Evolutionary conservation across 148 eudicot species (phyloP), one percentile per base, ranked within the genome.

Genomic region (Nepenthes gracilis): DNA sequence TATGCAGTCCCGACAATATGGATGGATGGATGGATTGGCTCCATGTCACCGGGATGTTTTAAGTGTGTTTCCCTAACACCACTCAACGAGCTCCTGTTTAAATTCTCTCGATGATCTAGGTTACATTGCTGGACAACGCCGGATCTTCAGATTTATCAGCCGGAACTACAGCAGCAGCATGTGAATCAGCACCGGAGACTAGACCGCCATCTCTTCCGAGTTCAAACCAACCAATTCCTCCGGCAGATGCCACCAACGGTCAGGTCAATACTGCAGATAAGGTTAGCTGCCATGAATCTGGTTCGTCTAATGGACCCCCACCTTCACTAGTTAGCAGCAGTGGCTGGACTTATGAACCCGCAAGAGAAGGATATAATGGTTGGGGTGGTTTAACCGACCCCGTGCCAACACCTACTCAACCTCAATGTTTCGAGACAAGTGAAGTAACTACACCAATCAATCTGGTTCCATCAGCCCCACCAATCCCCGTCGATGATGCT

Each of bases 391-490:
- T 23, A 23, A 72, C 75, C 9, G 38, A 54, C 11, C 32, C 76
- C 66, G 50, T 45, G 23, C 60, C 70, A 37, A 52, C 67, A 47
- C 23, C 63, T 50, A 53, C 32, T 63, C 57, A 50, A 65, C 43
- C 57, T 2, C 12, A 33, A 48, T 49, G 55, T 9, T 8, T 51
- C 36, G 63, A 59, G 40, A 34, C 57, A 43, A 57, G 49, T 57
- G 53, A 65, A 36, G 11, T 10, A 35, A 58, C 73, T 36, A 38
- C 36, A 43, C 70, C 79, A 34, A 59, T 61, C 43, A 33, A 60
- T 65, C 36, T 58, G 1, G 40, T 55, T 59, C 88, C 89, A 38
- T 81, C 89, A 47, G 89, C 85, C 48, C 89, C 86, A 52, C 89
- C 77, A 10, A 23, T 81, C 35, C 81, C 78, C 2, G 64, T 45